phyloP scores from a whole-genome alignment of 2,329 filamentous ascomycete species.

The Talaromyces sp. region DNA sequence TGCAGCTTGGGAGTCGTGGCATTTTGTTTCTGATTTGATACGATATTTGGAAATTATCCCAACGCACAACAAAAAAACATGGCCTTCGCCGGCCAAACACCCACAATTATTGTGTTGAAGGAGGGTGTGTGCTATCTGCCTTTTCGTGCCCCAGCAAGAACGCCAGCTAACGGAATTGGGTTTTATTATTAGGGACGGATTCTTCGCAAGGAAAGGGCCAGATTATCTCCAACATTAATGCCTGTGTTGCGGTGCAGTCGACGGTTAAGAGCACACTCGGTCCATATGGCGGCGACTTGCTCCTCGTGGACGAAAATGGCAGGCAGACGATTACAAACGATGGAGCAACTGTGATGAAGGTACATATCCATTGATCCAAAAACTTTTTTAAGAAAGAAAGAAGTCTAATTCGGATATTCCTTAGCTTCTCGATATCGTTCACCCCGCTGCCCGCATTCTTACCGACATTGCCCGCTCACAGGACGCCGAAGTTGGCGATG shows the following conservation, averaged over 20 bases:
- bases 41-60: constrained; percentile 3
- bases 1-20: neutral
- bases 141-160: constrained; percentile 15
- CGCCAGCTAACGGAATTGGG: constrained; percentile 12
- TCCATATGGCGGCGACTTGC: constrained; percentile 91
- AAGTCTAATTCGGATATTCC: constrained; percentile 11
- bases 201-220: constrained; percentile 95
- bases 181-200: constrained; percentile 69
- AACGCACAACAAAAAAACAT: constrained; percentile 49
- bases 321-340: constrained; percentile 98
- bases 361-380: constrained; percentile 27
- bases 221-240: constrained; percentile 97
- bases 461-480: constrained; percentile 98
- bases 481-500: constrained; percentile 97
- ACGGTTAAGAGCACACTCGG: constrained; percentile 95
- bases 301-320: constrained; percentile 94
- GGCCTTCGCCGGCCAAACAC: constrained; percentile 96
- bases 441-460: constrained; percentile 93
- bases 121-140: constrained; percentile 65
- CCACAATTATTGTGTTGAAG: constrained; percentile 96
- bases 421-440: constrained; percentile 94
- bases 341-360: constrained; percentile 98
- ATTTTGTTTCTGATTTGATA: constrained; percentile 13
- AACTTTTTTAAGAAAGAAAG: neutral
- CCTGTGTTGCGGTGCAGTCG: constrained; percentile 89